phyloP scores from a whole-genome alignment of 1,284 basidiomycete genomes.

The Tremellales sp. region DNA sequence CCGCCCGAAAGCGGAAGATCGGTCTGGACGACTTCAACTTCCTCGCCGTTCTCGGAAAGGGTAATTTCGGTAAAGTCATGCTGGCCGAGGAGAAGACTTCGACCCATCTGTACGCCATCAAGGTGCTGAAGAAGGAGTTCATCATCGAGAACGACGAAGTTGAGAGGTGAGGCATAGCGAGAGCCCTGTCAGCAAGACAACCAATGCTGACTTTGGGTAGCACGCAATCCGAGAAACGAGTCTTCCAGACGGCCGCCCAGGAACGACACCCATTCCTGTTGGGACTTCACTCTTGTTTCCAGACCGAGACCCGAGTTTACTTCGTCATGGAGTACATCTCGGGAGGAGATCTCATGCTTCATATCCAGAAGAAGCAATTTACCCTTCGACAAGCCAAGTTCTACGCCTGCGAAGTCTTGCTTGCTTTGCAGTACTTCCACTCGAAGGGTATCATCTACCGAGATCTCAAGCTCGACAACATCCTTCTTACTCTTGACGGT shows the following conservation, averaged over 20 bases:
- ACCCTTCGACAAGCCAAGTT: slow-evolving; percentile 86
- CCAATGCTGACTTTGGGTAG: slow-evolving; percentile 51
- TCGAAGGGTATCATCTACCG: slow-evolving; percentile 97
- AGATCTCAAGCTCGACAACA: slow-evolving; percentile 98
- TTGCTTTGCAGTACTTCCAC: slow-evolving; percentile 98
- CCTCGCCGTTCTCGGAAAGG: slow-evolving; percentile 95
- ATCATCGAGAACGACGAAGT: slow-evolving; percentile 99
- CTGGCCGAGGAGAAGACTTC: slow-evolving; percentile 95
- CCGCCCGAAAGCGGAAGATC: slow-evolving; percentile 70
- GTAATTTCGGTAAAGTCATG: slow-evolving; percentile 99
- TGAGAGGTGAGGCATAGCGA: slow-evolving; percentile 75
- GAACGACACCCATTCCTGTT: slow-evolving; percentile 98
- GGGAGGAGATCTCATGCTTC: slow-evolving; percentile 74
- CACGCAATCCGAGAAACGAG: slow-evolving; percentile 98
- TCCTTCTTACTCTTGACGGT: slow-evolving; percentile 91
- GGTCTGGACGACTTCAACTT: slow-evolving; percentile 99
- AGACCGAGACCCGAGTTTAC: slow-evolving; percentile 94
- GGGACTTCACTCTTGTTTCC: slow-evolving; percentile 97
- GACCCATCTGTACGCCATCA: slow-evolving; percentile 92
- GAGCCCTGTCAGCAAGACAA: background rate
- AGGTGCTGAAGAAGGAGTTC: slow-evolving; percentile 99
- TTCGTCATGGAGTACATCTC: slow-evolving; percentile 77
- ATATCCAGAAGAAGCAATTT: slow-evolving; percentile 77
- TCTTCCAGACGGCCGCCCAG: slow-evolving; percentile 91
- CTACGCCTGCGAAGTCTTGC: slow-evolving; percentile 95